Percentiles rank a stretch among this genome's conserved stretches.
phyloP scores from a whole-genome alignment of 139 green algal species.

The Picochlorum sp. region DNA sequence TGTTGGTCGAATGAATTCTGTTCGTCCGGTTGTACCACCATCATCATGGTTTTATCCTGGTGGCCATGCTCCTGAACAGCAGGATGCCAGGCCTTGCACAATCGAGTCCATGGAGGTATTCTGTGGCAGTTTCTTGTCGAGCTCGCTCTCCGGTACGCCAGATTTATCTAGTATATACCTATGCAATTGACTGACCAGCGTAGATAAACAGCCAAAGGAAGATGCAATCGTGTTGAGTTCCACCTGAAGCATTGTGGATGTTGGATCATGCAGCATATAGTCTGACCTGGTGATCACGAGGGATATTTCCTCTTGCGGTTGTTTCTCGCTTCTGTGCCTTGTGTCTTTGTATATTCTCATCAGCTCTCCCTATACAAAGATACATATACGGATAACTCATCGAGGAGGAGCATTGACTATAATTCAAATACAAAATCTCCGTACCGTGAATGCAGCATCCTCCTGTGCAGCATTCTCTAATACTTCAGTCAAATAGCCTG shows the following conservation, averaged over 20 bases:
- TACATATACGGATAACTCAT: neutral
- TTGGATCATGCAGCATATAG: slow-evolving; percentile 96
- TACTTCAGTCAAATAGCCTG: slow-evolving; percentile 58
- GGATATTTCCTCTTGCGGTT: slow-evolving; percentile 26
- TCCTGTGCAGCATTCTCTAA: slow-evolving; percentile 45
- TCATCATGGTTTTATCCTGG: slow-evolving; percentile 52
- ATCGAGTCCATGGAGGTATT: slow-evolving; percentile 57
- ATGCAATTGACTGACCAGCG: slow-evolving; percentile 62
- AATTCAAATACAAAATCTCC: neutral
- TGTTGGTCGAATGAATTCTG: slow-evolving; percentile 90
- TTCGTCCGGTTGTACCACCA: slow-evolving; percentile 90
- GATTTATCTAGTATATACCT: slow-evolving; percentile 36
- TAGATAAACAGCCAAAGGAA: slow-evolving; percentile 81
- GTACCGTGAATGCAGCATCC: slow-evolving; percentile 78
- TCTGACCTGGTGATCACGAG: slow-evolving; percentile 84
- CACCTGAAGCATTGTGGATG: slow-evolving; percentile 78
- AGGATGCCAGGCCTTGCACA: slow-evolving; percentile 41
- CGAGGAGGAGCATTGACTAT: neutral
- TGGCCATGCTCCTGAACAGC: slow-evolving; percentile 36
- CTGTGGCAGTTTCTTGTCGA: slow-evolving; percentile 42
- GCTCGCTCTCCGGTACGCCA: slow-evolving; percentile 13
- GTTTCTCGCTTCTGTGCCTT: too few species aligned
- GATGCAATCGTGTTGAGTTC: slow-evolving; percentile 98
- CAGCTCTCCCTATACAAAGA: neutral
- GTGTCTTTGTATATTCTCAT: neutral